Conservation (phyloP, 2,329 filamentous ascomycete genomes). For the Triangularia verruculosa region DNA sequence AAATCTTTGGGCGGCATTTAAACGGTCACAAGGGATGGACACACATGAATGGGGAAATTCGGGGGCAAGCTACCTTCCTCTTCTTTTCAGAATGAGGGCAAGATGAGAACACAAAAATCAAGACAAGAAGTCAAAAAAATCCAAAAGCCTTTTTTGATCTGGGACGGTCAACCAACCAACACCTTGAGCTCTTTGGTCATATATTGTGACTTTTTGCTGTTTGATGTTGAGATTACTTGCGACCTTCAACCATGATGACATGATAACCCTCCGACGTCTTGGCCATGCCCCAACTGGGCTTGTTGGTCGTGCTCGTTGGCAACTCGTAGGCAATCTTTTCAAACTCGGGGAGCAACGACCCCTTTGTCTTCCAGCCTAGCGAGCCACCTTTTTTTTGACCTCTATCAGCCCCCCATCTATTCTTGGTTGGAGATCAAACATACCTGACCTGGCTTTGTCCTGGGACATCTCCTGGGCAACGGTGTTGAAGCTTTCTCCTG, state of each 20-base stretch:
- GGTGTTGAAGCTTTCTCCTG: constrained; percentile 69
- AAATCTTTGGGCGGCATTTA: constrained; percentile 35
- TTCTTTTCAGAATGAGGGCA: constrained; percentile 24
- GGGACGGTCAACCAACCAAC: constrained; percentile 10
- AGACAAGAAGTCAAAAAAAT: constrained; percentile 27
- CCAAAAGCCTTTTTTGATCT: constrained; percentile 28
- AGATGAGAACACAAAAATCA: constrained; percentile 36
- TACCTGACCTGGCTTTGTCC: constrained; percentile 70
- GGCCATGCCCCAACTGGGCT: constrained; percentile 64
- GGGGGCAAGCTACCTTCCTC: constrained; percentile 21
- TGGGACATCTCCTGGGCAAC: constrained; percentile 71
- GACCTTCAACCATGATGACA: constrained; percentile 70
- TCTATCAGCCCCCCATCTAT: background rate
- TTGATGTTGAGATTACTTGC: constrained; percentile 39
- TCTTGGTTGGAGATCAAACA: constrained; percentile 13
- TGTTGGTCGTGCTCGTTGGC: constrained; percentile 61
- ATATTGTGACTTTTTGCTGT: background rate
- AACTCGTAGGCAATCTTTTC: constrained; percentile 70
- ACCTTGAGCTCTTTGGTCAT: too few relatives aligned
- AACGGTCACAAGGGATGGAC: constrained; percentile 24
- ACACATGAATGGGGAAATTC: constrained; percentile 29
- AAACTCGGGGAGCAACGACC: constrained; percentile 64
- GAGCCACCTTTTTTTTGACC: constrained; percentile 56
- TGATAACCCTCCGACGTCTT: constrained; percentile 78
- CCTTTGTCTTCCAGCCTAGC: constrained; percentile 70